A percentile compares a stretch with the other conserved stretches of the same genome.
Conservation (phyloP, 495 filamentous ascomycete species). For the Annulohypoxylon bovei region DNA sequence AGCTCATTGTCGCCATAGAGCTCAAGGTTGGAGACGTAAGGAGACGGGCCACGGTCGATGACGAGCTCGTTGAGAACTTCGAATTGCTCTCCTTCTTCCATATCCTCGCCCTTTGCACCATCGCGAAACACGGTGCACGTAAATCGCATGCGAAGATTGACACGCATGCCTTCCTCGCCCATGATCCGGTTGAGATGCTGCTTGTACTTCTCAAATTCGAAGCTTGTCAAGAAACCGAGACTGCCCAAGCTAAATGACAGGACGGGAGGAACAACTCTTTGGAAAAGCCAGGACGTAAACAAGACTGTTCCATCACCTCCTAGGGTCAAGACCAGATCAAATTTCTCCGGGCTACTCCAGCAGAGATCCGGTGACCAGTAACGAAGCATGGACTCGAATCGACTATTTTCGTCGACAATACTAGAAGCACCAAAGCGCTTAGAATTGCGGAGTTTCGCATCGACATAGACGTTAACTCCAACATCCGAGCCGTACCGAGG, state of each 20-base stretch:
- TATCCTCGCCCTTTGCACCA: conserved; percentile 56
- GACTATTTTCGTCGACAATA: conserved; percentile 74
- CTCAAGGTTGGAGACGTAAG: conserved; percentile 96
- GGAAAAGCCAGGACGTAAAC: conserved; percentile 93
- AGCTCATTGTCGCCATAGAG: conserved; percentile 93
- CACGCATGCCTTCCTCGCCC: conserved; percentile 91
- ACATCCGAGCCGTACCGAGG: conserved; percentile 81
- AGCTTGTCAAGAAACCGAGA: conserved; percentile 91
- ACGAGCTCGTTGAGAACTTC: conserved; percentile 98
- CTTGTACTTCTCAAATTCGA: conserved; percentile 86
- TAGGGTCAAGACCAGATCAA: conserved; percentile 90
- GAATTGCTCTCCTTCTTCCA: conserved; percentile 84
- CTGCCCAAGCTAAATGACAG: conserved; percentile 89
- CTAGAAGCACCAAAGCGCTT: conserved; percentile 84
- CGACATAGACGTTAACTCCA: conserved; percentile 92
- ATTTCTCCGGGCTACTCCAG: conserved; percentile 86
- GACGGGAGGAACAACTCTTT: conserved; percentile 89
- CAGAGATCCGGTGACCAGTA: conserved; percentile 97
- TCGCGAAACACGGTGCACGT: conserved; percentile 92
- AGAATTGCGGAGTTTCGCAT: conserved; percentile 85
- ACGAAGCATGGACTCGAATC: conserved; percentile 79
- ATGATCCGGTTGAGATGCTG: conserved; percentile 83
- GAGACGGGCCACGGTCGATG: conserved; percentile 93
- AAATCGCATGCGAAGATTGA: conserved; percentile 96
- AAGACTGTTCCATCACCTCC: conserved; percentile 94